Evolutionary conservation across 345 rosid genomes (phyloP), one percentile per base, ranked within the genome.

Genomic region (Isatis tinctoria): DNA sequence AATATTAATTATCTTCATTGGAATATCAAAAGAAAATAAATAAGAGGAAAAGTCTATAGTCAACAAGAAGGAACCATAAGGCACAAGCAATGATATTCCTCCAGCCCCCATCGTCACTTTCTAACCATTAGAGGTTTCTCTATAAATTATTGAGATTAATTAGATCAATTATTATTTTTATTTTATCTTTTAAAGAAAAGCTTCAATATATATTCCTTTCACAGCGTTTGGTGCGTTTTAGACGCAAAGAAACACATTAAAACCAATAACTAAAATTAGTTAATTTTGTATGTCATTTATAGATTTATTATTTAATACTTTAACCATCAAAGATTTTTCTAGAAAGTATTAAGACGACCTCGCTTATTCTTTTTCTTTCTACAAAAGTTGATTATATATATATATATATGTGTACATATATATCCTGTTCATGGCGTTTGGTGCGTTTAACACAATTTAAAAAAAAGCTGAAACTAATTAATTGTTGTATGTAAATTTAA

Each of bases 11-110:
- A 54, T 45, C 44, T 36, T 44, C 39, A 18, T 63, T 76, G 71
- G 79, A 63, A 70, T 35, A 76, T 70, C 7, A 45, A 60, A 67
- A 32, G 32, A 1, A 59, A 48, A 37, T 3, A 48, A 74, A 52
- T 56, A 69, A 27, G 61, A 70, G 65, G 72, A 70, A 77, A 77
- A 70, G 80, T 70, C 76, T 70, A 58, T 39, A 70, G 80, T 77
- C 72, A 77, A 77, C 67, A 39, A 17, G 76, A 77, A 77, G 80
- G 72, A 70, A 77, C 67, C 80, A 76, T 16, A 39, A 70, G 72
- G 75, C 39, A 70, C 67, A 77, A 77, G 76, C 80, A 76, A 77
- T 65, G 56, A 77, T 77, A 70, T 77, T 70, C 80, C 45, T 70
- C 75, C 79, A 70, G 32, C 70, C 51, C 65, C 10, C 79, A 41